phyloP scores from a whole-genome alignment of 148 eudicot species.

The Cornus kousa region DNA sequence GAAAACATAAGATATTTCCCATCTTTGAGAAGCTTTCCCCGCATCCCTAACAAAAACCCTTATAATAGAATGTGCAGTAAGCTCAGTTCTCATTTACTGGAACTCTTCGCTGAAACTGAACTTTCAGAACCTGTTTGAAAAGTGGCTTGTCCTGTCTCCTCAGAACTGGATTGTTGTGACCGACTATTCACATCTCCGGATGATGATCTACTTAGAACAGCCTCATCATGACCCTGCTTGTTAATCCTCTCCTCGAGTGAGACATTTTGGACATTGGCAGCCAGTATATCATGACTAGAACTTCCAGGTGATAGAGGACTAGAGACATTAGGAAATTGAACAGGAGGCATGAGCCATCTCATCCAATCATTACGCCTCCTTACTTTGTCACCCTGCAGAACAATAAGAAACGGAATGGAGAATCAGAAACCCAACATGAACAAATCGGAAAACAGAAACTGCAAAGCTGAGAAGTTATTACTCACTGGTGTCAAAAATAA shows the following conservation, averaged over 20 bases:
- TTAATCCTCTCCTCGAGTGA: constrained; percentile 1
- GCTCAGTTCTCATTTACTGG: constrained; percentile 12
- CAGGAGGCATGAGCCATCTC: constrained; percentile 62
- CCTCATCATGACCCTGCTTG: too few species aligned
- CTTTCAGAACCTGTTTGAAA: constrained; percentile 16
- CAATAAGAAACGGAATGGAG: background rate
- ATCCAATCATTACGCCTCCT: constrained; percentile 65
- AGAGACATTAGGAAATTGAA: constrained; percentile 27
- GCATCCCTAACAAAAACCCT: background rate
- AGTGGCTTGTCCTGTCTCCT: constrained; percentile 6
- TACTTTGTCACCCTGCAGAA: constrained; percentile 66
- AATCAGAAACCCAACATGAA: too few species aligned
- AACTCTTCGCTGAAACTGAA: constrained; percentile 9
- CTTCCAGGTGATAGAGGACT: constrained; percentile 33
- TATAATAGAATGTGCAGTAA: background rate
- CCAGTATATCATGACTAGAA: constrained; percentile 24
- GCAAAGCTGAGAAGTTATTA: too few species aligned
- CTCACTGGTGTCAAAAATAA: too few species aligned
- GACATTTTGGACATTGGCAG: constrained; percentile 38
- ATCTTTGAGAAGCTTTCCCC: background rate
- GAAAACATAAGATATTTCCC: background rate
- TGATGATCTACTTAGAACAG: constrained; percentile 23
- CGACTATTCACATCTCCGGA: constrained; percentile 34
- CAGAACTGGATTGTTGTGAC: constrained; percentile 21
- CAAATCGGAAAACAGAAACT: too few species aligned